These are phyloP conservation scores for Teratosphaeria nubilosa DNA, from an alignment of 2,329 filamentous ascomycete genomes.

Conservation along the genomic window DNA sequence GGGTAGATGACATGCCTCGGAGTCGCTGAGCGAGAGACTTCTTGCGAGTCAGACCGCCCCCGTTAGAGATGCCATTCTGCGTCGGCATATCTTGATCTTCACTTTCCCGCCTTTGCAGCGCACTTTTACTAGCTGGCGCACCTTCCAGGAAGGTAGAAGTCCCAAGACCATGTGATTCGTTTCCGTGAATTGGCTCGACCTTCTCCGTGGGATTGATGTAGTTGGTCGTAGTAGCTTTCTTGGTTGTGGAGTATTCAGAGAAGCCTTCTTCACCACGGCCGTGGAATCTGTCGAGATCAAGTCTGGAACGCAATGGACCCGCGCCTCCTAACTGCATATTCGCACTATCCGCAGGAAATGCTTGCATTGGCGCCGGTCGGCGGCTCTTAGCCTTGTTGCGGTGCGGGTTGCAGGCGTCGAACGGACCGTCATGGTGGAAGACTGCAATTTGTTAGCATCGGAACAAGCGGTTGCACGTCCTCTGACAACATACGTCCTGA, in stretches of 20 bases:
- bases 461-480: not conserved
- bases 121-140: slow-evolving; percentile 71
- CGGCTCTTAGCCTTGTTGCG: slow-evolving; percentile 77
- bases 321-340: slow-evolving; percentile 88
- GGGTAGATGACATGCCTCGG: slow-evolving; percentile 68
- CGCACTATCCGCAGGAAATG: slow-evolving; percentile 81
- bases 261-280: slow-evolving; percentile 80
- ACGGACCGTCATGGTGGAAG: slow-evolving; percentile 95
- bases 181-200: slow-evolving; percentile 68
- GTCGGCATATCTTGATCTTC: slow-evolving; percentile 45
- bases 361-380: slow-evolving; percentile 78
- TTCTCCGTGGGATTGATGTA: slow-evolving; percentile 51
- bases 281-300: slow-evolving; percentile 82
- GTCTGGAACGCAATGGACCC: slow-evolving; percentile 69
- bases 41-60: slow-evolving; percentile 66
- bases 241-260: slow-evolving; percentile 58
- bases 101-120: slow-evolving; percentile 64
- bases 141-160: slow-evolving; percentile 95
- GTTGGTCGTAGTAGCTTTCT: slow-evolving; percentile 25
- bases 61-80: slow-evolving; percentile 18
- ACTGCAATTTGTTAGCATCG: slow-evolving; percentile 44
- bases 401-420: slow-evolving; percentile 90
- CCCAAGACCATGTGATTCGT: slow-evolving; percentile 73
- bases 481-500: slow-evolving; percentile 58
- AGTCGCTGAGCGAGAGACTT: slow-evolving; percentile 92